Percentiles rank a stretch among this genome's conserved stretches.
Evolutionary conservation across 352 stramenopile genomes (phyloP).

Genomic region (Aphanomyces stellatus): DNA sequence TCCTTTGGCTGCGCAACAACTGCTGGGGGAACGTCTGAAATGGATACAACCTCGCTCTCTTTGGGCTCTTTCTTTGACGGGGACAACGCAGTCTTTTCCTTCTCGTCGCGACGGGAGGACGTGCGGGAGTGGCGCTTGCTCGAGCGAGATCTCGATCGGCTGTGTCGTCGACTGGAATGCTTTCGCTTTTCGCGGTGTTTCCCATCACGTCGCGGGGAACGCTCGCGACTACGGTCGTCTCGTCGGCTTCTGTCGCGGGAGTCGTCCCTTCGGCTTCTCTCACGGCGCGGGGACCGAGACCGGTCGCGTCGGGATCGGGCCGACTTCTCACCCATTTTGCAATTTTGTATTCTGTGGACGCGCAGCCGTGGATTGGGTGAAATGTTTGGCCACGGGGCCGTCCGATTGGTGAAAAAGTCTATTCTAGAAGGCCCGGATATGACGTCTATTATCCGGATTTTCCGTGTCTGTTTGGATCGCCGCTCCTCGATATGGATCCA

Average conservation of each 20-base stretch:
- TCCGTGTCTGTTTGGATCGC: too few relatives aligned
- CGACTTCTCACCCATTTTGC: conserved; percentile 1
- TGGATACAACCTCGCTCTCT: too few relatives aligned
- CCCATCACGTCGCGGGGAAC: not conserved
- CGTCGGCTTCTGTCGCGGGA: not conserved
- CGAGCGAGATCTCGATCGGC: not conserved
- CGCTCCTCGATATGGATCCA: conserved; percentile 3
- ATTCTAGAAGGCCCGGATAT: too few relatives aligned
- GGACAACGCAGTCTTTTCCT: too few relatives aligned
- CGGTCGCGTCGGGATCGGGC: not conserved
- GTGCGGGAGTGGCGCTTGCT: too few relatives aligned
- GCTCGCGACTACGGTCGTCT: not conserved
- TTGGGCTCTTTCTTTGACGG: not conserved
- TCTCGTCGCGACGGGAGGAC: too few relatives aligned
- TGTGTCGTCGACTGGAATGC: not conserved
- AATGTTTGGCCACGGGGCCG: too few relatives aligned
- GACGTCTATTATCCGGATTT: too few relatives aligned
- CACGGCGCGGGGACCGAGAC: not conserved
- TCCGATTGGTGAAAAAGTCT: too few relatives aligned
- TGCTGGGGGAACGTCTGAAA: too few relatives aligned
- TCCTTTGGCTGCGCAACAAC: not conserved
- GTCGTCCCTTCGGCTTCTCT: not conserved
- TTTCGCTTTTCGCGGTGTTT: not conserved
- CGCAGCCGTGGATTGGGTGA: too few relatives aligned
- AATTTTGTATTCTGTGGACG: too few relatives aligned